A percentile compares a stretch with the other conserved stretches of the same genome.
Conservation (phyloP, 305 asterid species). For the Fraxinus nigra region DNA sequence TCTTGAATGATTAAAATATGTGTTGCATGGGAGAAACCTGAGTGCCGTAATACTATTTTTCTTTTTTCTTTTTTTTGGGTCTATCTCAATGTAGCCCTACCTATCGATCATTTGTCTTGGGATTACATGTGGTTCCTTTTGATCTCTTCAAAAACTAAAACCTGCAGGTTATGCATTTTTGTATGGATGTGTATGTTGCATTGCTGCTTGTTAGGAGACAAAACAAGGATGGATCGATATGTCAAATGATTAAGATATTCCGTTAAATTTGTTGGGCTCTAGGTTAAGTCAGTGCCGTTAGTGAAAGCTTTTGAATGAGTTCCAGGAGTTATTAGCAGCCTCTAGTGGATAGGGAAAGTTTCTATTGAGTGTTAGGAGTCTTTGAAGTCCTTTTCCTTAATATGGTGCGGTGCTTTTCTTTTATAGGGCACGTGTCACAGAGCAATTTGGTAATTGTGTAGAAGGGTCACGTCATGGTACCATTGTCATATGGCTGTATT, state of each 20-base stretch:
- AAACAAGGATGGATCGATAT: neutral
- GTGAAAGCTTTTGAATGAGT: slow-evolving; percentile 6
- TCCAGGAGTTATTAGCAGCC: neutral
- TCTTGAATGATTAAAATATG: neutral
- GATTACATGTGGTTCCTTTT: neutral
- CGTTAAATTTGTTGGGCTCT: neutral
- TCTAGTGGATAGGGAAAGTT: neutral
- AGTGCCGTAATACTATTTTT: neutral
- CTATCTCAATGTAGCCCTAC: neutral
- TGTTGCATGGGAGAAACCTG: neutral
- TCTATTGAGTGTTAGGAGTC: neutral
- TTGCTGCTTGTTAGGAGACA: neutral
- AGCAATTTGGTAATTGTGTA: neutral
- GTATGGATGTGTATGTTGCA: neutral
- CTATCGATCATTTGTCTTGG: neutral
- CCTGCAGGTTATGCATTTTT: neutral
- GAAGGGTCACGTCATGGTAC: neutral
- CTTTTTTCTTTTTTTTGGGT: neutral
- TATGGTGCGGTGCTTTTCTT: neutral
- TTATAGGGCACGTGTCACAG: neutral
- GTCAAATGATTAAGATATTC: neutral
- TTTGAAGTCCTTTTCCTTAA: neutral
- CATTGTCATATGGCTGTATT: neutral
- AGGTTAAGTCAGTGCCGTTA: neutral
- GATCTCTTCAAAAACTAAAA: slow-evolving; percentile 13